phyloP scores from a whole-genome alignment of 768 basidiomycete genomes.

The Psilocybe cubensis region DNA sequence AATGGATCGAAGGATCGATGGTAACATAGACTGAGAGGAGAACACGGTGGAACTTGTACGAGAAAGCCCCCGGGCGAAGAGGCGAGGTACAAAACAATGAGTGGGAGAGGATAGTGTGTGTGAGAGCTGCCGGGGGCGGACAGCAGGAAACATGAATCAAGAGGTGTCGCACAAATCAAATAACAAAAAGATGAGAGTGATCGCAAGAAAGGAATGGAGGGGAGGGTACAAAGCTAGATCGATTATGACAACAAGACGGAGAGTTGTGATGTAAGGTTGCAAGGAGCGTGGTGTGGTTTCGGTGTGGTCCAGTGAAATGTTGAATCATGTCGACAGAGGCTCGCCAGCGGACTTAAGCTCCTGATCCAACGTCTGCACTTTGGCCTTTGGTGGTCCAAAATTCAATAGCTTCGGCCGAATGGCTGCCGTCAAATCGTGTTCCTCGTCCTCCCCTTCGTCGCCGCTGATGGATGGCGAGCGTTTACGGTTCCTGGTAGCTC shows the following conservation, averaged over 20 bases:
- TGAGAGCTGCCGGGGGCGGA: no score
- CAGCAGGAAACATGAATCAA: no score
- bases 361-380: not conserved
- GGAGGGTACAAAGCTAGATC: not conserved
- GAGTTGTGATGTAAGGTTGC: not conserved
- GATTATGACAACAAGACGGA: not conserved
- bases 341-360: not conserved
- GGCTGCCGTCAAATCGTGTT: conserved; percentile 3
- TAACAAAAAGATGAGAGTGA: not conserved
- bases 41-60: no score
- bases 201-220: no score
- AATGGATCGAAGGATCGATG: no score
- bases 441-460: conserved; percentile 23
- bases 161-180: not conserved
- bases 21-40: no score
- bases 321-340: not conserved
- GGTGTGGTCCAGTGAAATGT: not conserved
- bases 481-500: not conserved
- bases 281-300: not conserved
- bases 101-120: no score
- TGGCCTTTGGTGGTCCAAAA: conserved; percentile 16
- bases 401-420: conserved; percentile 30
- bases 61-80: no score
- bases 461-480: conserved; percentile 24
- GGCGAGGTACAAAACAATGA: no score